Base-by-base conservation (phyloP, 768 basidiomycete genomes). In the Mycena sanguinolenta region DNA sequence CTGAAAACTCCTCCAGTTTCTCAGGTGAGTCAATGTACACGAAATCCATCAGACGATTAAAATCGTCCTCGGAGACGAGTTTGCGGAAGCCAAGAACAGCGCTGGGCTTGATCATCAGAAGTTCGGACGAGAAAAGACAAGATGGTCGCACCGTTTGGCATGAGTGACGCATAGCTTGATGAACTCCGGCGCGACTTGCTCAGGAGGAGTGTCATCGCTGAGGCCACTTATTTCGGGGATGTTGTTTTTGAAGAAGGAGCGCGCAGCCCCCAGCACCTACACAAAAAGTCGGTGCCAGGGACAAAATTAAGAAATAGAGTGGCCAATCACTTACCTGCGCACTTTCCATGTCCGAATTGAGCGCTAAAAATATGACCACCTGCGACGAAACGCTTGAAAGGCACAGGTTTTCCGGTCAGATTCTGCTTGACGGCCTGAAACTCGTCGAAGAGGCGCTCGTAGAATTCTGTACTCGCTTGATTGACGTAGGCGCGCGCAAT, bases 401-500 rank as follows among this genome's bases (percentile, higher is more conserved):
- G 49, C 23, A 71, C 16, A 1, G 69, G 64, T 17, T 65, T 71
- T 0, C 64, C 58, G 21, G 69, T 71, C 0, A 62, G 0, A 12
- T 44, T 14, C 38, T 57, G n/a, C 28, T 61, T 65, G 2, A 65
- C 32, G 7, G 52, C 50, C 21, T 61, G 69, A 6, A 71, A 59
- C 30, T 71, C 69, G 30, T 66, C 69, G 30, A 50, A 71, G 12
- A 71, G 50, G 10, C 42, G 46, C 39, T 71, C 58, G 39, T 21
- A 71, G 23, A 65, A 61, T 2, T 66, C 58, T 1, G 63, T 34
- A 25, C 49, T 66, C 21, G 69, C 46, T 4, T 58, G 16, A 28
- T 65, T 55, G n/a, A 57, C 39, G 52, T 71, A 71, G 13, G 36
- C 44, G 3, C 69, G 69, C 19, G 63, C 69, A 25, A 71, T 63